Percentiles rank a stretch among this genome's conserved stretches.
These are phyloP conservation scores for Emergomyces pasteurianus DNA, from an alignment of 2,329 filamentous ascomycete genomes.

Conservation along the genomic window DNA sequence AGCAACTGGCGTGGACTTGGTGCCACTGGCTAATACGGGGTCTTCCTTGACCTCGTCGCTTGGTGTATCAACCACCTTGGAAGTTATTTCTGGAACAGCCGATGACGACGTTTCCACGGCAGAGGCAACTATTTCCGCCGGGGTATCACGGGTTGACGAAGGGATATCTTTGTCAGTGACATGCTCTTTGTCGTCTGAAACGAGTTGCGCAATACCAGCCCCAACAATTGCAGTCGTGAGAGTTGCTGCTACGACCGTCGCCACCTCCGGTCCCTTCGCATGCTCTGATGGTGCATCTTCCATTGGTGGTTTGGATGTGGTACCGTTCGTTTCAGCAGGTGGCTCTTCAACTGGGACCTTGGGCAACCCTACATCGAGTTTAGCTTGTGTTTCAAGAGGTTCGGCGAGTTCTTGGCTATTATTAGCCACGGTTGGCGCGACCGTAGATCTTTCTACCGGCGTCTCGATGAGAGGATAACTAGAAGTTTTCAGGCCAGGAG, in stretches of 20 bases:
- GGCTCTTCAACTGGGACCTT: neutral
- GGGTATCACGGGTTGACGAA: neutral
- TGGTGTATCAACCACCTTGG: neutral
- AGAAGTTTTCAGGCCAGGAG: neutral
- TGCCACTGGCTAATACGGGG: neutral
- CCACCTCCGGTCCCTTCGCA: neutral
- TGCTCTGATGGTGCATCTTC: neutral
- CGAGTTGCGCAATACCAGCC: neutral
- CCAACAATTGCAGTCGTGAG: neutral
- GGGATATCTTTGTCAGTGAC: neutral
- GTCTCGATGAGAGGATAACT: neutral
- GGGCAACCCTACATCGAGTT: neutral
- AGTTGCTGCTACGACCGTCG: neutral
- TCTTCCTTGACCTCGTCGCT: neutral
- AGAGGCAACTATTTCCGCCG: neutral
- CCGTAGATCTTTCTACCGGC: neutral
- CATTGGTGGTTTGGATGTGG: neutral
- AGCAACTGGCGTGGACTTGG: neutral
- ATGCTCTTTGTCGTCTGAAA: neutral
- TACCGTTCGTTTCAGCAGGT: neutral
- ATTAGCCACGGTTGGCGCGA: neutral
- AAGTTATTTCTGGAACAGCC: neutral
- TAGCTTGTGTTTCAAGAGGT: neutral
- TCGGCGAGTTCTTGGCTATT: neutral
- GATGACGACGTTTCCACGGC: neutral